phyloP scores from a whole-genome alignment of 345 rosid genomes.

The Rhodamnia rubescens region DNA sequence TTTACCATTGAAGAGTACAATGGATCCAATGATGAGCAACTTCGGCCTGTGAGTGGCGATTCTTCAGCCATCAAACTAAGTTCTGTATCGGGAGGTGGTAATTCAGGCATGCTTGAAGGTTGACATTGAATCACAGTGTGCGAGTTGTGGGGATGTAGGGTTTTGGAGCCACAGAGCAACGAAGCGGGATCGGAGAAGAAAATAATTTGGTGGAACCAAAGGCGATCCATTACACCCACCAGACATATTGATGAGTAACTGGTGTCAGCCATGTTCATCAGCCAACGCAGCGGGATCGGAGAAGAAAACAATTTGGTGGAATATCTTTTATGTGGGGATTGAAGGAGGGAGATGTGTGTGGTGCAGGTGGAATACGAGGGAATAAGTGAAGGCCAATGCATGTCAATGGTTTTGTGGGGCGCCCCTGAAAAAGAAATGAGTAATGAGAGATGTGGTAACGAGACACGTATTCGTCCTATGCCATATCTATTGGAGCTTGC shows the following conservation, averaged over 20 bases:
- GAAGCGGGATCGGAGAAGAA: constrained; percentile 15
- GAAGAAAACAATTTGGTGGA: neutral
- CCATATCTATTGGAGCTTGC: neutral
- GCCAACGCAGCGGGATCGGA: no score
- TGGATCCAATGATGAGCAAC: neutral
- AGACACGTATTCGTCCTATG: constrained; percentile 17
- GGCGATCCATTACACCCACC: constrained; percentile 41
- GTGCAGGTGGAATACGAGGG: constrained; percentile 3
- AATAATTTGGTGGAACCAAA: constrained; percentile 46
- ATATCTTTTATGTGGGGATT: neutral
- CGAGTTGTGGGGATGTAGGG: neutral
- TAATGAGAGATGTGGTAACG: constrained; percentile 49
- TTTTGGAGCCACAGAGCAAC: constrained; percentile 1
- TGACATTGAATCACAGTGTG: neutral
- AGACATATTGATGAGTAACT: constrained; percentile 11
- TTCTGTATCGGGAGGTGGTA: neutral
- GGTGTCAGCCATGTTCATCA: constrained; percentile 18
- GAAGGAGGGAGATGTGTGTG: neutral
- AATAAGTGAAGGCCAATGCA: constrained; percentile 4
- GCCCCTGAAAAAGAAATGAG: constrained; percentile 14
- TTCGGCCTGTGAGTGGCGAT: neutral
- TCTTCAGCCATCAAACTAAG: neutral
- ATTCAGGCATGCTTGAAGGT: neutral
- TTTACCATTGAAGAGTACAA: neutral
- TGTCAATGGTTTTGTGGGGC: neutral